These are phyloP conservation scores for Calonectria pteridis DNA, from an alignment of 2,329 filamentous ascomycete genomes.

Conservation along the genomic window DNA sequence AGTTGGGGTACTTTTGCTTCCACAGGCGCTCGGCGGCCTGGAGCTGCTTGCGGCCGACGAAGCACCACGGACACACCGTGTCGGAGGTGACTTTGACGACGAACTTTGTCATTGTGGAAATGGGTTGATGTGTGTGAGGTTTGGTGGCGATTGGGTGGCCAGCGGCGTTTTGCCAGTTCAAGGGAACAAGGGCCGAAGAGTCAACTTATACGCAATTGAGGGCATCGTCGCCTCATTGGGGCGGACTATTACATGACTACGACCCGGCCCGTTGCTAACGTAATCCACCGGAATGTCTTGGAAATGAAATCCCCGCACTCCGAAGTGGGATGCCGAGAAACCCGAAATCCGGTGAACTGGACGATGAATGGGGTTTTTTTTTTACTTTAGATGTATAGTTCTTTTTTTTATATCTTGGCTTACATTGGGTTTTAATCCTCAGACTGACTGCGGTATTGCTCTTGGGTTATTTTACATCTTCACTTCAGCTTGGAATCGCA, in stretches of 20 bases:
- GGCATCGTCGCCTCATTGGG: conserved; percentile 1
- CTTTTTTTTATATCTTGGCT: not conserved
- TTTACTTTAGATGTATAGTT: not conserved
- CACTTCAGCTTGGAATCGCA: not conserved
- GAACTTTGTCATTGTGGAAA: conserved; percentile 68
- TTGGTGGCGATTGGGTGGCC: not conserved
- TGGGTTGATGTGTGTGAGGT: not conserved
- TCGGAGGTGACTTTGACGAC: conserved; percentile 62
- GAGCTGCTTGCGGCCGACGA: conserved; percentile 61
- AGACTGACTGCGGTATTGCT: too few relatives aligned
- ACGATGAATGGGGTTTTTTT: not conserved
- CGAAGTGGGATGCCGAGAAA: conserved; percentile 16
- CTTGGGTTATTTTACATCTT: not conserved
- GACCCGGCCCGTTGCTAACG: conserved; percentile 9
- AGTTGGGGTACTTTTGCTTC: conserved; percentile 54
- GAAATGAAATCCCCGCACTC: conserved; percentile 11
- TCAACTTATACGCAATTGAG: conserved; percentile 1
- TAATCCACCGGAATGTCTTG: conserved; percentile 18
- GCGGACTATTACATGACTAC: not conserved
- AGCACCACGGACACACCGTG: conserved; percentile 66
- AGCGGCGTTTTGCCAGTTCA: not conserved
- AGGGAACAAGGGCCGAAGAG: not conserved
- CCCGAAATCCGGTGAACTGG: conserved; percentile 3
- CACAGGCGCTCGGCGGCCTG: conserved; percentile 60
- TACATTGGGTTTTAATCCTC: not conserved